Conservation (phyloP, 78 protist genomes). For the Cavenderia fasciculata region DNA sequence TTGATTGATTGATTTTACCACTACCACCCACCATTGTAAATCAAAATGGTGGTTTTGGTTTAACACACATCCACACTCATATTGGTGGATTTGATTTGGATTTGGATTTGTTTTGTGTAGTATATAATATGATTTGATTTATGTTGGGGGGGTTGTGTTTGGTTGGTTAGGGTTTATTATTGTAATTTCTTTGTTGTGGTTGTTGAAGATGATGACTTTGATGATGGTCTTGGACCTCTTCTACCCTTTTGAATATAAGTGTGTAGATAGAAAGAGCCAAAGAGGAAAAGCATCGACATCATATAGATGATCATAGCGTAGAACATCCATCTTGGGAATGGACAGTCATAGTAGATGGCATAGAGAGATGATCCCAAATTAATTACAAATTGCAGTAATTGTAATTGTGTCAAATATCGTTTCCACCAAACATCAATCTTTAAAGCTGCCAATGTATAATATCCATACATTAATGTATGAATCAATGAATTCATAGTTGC, state of each 20-base stretch:
- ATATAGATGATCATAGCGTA: slow-evolving; percentile 66
- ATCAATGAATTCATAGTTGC: slow-evolving; percentile 63
- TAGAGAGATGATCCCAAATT: background rate
- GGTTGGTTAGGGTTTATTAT: too few species aligned
- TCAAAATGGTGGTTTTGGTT: too few species aligned
- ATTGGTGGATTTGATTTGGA: too few species aligned
- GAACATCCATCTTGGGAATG: slow-evolving; percentile 71
- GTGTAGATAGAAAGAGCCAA: slow-evolving; percentile 57
- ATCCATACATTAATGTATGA: slow-evolving; percentile 79
- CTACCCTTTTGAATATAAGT: slow-evolving; percentile 33
- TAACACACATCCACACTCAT: too few species aligned
- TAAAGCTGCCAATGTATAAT: slow-evolving; percentile 64
- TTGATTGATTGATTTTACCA: too few species aligned
- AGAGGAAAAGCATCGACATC: slow-evolving; percentile 55
- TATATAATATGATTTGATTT: too few species aligned
- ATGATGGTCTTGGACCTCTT: background rate
- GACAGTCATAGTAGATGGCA: slow-evolving; percentile 15
- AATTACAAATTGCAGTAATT: slow-evolving; percentile 68
- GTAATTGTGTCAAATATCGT: slow-evolving; percentile 79
- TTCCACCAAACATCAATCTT: slow-evolving; percentile 72
- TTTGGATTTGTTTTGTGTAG: too few species aligned
- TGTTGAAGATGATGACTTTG: slow-evolving; percentile 7
- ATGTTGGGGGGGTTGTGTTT: too few species aligned
- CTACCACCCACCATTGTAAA: too few species aligned
- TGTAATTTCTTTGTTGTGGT: background rate